These are phyloP conservation scores for Nasturtium officinale DNA, from an alignment of 345 rosid species.

Conservation along the genomic window DNA sequence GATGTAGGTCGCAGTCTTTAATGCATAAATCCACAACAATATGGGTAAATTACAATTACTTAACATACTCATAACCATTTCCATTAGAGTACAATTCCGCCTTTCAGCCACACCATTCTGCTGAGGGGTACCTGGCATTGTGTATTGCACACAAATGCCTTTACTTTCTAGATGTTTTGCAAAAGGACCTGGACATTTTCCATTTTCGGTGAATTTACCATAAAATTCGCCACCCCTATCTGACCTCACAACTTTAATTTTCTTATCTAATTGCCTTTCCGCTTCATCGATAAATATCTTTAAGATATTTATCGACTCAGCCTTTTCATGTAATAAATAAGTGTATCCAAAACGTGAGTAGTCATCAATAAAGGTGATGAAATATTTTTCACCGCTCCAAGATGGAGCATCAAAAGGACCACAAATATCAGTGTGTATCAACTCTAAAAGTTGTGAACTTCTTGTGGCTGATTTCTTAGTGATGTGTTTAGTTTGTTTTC, in stretches of 20 bases:
- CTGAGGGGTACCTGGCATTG: neutral
- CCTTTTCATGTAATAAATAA: neutral
- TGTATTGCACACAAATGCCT: neutral
- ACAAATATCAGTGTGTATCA: conserved; percentile 3
- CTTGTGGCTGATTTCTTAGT: neutral
- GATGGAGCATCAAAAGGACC: neutral
- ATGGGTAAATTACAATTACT: neutral
- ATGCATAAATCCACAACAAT: neutral
- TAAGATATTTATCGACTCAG: neutral
- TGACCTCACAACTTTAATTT: neutral
- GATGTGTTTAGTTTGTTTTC: neutral
- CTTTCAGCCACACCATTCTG: conserved; percentile 3
- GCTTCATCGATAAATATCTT: neutral
- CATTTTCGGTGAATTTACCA: neutral
- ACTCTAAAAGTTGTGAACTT: neutral
- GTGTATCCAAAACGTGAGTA: neutral
- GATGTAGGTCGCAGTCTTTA: neutral
- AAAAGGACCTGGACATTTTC: conserved; percentile 4
- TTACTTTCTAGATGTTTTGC: neutral
- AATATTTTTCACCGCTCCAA: conserved; percentile 4
- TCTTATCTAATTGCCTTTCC: conserved; percentile 1
- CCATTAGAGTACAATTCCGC: neutral
- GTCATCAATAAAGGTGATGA: conserved; percentile 16
- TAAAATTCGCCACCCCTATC: conserved; percentile 10
- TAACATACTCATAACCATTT: neutral